Conservation (phyloP, 2,329 filamentous ascomycete species). For the Neofusicoccum kwambonambiense region DNA sequence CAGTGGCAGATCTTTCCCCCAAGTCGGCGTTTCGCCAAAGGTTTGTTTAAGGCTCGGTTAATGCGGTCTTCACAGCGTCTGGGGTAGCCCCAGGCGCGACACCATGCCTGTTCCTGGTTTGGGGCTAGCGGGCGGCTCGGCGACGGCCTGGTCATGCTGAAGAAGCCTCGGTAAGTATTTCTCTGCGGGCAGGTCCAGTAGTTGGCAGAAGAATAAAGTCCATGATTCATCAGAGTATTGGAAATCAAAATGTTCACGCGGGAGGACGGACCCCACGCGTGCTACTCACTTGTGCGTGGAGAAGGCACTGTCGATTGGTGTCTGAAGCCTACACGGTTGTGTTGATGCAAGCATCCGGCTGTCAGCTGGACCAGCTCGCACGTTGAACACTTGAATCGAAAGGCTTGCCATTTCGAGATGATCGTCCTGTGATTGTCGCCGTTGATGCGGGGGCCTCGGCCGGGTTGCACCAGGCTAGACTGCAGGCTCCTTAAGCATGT, state of each 20-base stretch:
- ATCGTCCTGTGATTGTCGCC: conserved; percentile 4
- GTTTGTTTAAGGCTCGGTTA: background rate
- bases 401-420: background rate
- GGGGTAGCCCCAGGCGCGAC: background rate
- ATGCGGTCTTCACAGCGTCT: background rate
- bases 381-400: background rate
- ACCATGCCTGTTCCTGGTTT: background rate
- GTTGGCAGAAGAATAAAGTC: background rate
- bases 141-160: too few relatives aligned
- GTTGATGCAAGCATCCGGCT: background rate
- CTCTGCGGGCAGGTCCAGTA: too few relatives aligned
- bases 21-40: background rate
- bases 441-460: conserved; percentile 10
- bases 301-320: background rate
- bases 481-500: background rate
- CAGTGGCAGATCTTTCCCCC: background rate
- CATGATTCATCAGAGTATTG: background rate
- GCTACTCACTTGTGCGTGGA: background rate
- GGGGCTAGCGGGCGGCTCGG: background rate
- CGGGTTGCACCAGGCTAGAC: background rate
- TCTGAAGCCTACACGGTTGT: background rate
- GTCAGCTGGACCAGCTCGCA: conserved; percentile 8
- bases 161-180: conserved; percentile 6
- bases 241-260: background rate
- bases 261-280: background rate